These are phyloP conservation scores for Lotmaria passim DNA, from an alignment of 208 protist species.

Conservation along the genomic window DNA sequence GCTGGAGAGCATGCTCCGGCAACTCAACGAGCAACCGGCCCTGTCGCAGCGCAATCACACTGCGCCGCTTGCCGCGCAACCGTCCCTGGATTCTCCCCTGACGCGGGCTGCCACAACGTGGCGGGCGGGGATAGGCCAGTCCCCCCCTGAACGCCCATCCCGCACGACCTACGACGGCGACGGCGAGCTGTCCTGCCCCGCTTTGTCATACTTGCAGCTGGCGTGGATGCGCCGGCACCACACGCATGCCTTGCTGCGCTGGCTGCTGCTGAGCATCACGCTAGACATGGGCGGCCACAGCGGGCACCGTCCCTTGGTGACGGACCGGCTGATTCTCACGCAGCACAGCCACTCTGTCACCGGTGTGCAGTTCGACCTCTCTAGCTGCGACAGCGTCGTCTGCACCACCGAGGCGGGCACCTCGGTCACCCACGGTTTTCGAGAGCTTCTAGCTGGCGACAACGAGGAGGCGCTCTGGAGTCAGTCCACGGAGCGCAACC, in stretches of 20 bases:
- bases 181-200: conserved; percentile 26
- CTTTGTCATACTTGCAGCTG: conserved; percentile 56
- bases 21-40: background rate
- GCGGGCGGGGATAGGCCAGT: background rate
- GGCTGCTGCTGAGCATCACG: conserved; percentile 51
- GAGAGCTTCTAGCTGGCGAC: conserved; percentile 79
- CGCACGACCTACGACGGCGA: background rate
- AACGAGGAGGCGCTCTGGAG: conserved; percentile 66
- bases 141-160: background rate
- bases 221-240: conserved; percentile 79
- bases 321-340: conserved; percentile 74
- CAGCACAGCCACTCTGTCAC: conserved; percentile 61
- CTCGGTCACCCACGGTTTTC: conserved; percentile 67
- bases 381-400: conserved; percentile 81
- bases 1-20: conserved; percentile 25
- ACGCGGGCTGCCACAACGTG: background rate
- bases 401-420: conserved; percentile 76
- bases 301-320: conserved; percentile 19
- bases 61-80: background rate
- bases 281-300: conserved; percentile 23
- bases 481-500: conserved; percentile 62
- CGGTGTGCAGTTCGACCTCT: conserved; percentile 66
- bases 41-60: conserved; percentile 16
- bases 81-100: conserved; percentile 4
- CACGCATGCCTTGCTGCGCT: conserved; percentile 64